These are phyloP conservation scores for Fraxinus albicans DNA, from an alignment of 305 asterid species.

Conservation along the genomic window DNA sequence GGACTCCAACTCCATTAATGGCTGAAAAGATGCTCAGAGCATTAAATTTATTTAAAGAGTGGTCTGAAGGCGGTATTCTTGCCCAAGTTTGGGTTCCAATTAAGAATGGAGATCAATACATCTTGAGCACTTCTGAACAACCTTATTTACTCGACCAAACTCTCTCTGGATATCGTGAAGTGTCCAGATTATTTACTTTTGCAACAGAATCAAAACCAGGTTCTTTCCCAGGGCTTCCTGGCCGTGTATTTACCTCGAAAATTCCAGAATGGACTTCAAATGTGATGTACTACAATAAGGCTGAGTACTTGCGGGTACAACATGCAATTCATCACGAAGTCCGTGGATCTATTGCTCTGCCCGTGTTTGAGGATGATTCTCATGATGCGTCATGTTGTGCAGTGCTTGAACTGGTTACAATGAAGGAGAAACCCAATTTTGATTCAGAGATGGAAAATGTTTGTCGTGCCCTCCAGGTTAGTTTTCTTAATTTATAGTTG, in stretches of 20 bases:
- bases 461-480: conserved; percentile 67
- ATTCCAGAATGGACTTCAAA: conserved; percentile 86
- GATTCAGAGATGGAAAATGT: conserved; percentile 59
- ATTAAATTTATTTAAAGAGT: conserved; percentile 49
- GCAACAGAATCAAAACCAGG: too few relatives aligned
- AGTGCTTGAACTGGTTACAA: conserved; percentile 68
- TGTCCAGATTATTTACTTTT: too few relatives aligned
- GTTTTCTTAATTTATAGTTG: not conserved
- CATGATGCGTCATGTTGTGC: conserved; percentile 57
- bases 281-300: conserved; percentile 49
- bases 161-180: too few relatives aligned
- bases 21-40: conserved; percentile 65
- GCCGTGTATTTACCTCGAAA: conserved; percentile 27
- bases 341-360: conserved; percentile 76
- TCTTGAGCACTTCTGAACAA: too few relatives aligned
- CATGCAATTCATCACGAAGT: conserved; percentile 59
- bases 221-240: too few relatives aligned
- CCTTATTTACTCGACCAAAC: too few relatives aligned
- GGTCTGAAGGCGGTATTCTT: conserved; percentile 53
- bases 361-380: conserved; percentile 53
- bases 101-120: too few relatives aligned
- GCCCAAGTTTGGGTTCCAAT: conserved; percentile 27
- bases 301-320: conserved; percentile 60
- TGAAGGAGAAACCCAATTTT: conserved; percentile 52
- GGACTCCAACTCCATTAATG: conserved; percentile 40